These are phyloP conservation scores for Xylaria sp. DNA, from an alignment of 2,329 filamentous ascomycete species.

Conservation along the genomic window DNA sequence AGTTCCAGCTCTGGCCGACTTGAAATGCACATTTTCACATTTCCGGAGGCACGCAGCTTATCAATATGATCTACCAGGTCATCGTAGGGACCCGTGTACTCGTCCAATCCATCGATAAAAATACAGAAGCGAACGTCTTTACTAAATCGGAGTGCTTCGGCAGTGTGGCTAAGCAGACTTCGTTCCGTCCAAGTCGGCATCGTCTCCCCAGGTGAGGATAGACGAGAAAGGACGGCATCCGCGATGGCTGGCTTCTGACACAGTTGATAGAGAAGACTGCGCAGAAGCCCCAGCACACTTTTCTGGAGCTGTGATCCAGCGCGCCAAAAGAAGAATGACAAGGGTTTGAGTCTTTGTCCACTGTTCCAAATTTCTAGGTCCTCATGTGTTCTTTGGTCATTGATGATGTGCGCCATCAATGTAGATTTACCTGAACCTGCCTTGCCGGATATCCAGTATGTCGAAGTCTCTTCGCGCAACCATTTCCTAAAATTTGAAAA, in stretches of 20 bases:
- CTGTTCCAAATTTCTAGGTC: slow-evolving; percentile 16
- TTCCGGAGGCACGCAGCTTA: too few relatives aligned
- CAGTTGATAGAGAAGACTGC: slow-evolving; percentile 30
- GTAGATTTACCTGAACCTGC: slow-evolving; percentile 27
- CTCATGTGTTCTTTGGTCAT: slow-evolving; percentile 16
- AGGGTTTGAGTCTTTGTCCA: slow-evolving; percentile 6
- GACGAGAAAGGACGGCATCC: neutral
- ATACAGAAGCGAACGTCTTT: slow-evolving; percentile 20
- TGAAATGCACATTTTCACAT: too few relatives aligned
- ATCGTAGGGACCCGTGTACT: slow-evolving; percentile 11
- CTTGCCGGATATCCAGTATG: slow-evolving; percentile 38
- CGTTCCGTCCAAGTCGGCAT: slow-evolving; percentile 27
- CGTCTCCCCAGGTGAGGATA: neutral
- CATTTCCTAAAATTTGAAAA: slow-evolving; percentile 31
- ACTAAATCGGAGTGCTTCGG: slow-evolving; percentile 7
- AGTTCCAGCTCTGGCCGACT: too few relatives aligned
- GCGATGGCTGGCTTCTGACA: slow-evolving; percentile 7
- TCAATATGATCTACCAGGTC: too few relatives aligned
- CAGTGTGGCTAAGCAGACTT: neutral
- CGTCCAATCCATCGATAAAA: slow-evolving; percentile 34
- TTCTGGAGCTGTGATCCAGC: slow-evolving; percentile 30
- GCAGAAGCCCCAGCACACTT: slow-evolving; percentile 30
- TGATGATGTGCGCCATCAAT: slow-evolving; percentile 32
- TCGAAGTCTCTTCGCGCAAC: slow-evolving; percentile 25
- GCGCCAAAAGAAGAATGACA: slow-evolving; percentile 39